Evolutionary conservation across 2,329 filamentous ascomycete genomes (phyloP), one percentile per base, ranked within the genome.

Genomic region (Taxawa tesnikishii): DNA sequence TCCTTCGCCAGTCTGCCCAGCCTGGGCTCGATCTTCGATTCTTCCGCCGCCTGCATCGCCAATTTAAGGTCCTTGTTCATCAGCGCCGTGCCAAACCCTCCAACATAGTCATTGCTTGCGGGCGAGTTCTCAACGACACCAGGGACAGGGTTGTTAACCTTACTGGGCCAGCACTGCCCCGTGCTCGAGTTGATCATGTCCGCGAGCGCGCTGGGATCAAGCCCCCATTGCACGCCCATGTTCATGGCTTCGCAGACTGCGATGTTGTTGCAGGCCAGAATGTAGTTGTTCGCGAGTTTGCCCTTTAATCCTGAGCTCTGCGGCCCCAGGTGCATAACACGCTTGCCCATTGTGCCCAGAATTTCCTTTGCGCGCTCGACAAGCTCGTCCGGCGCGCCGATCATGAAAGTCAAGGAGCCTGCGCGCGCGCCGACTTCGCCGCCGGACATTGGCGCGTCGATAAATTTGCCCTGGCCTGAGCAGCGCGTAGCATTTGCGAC

Each of bases 201-300:
- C 0, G 83, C 81, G 2, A 98, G 68, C 6, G 75, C 76, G 38
- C 70, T 72, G 1, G 73, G 64, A 34, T 78, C 67, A 6, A 78
- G 60, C 2, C 74, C 74, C 68, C 70, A 76, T 30, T 65, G 60
- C 23, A 76, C 63, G 4, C 73, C 74, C 50, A 79, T 65, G 38
- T 73, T 75, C 73, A 79, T 76, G 5, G 73, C 74, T 48, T 79
- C 74, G 3, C 71, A 70, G 0, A 72, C 74, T 3, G 73, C 74
- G 37, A 79, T 85, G 58, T 98, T 98, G 65, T 85, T 92, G 45
- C 96, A 75, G 4, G 87, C 88, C 3, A 98, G 67, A 16, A 96
- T 73, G 55, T 98, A 98, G 59, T 98, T 98, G 62, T 98, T 98
- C 32, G 88, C 87, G 18, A 98, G 68, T 61, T 98, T 98, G 24